Evolutionary conservation across 331 rosid genomes (phyloP), one percentile per base, ranked within the genome.

Genomic region (Pyracantha coccinea): DNA sequence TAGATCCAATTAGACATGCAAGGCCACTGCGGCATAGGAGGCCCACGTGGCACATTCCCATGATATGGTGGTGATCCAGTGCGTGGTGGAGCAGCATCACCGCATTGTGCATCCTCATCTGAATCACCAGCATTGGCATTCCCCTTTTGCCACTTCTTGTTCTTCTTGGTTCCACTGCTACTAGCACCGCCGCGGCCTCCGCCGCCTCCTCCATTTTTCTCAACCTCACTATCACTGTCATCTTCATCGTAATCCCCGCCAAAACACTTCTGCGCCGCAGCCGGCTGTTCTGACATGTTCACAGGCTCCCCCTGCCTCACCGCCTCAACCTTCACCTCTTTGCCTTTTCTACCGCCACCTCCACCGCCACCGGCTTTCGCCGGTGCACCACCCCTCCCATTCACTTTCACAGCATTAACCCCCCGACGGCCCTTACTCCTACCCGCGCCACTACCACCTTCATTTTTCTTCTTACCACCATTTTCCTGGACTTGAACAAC

Each of bases 121-220:
- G 45, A 38, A 38, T 1, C 74, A 6, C 53, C 72, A 20, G 24
- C 70, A 5, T 35, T 53, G 31, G 13, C 77, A 62, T 71, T 77
- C 71, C 74, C 82, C 24, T 76, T 87, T 13, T 77, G 77, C 82
- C 85, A 88, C 81, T 85, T 87, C 70, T 76, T 82, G 73, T 81
- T 90, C 68, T 75, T 81, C 88, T 66, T 90, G 52, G 80, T 88
- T 1, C 81, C 76, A 21, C 91, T 91, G 27, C 75, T 53, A n/a
- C 86, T 76, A 10, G 87, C 29, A 2, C 69, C 79, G 19, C 58
- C 61, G 2, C 28, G 13, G 0, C 41, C 72, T 4, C 20, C 7
- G 23, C 28, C 62, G 0, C 69, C 69, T 3, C 77, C 70, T 12
- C 70, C 23, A 6, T 65, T 69, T 72, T 79, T 69, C 61, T 79